These are phyloP conservation scores for Blastobotrys americana DNA, from an alignment of 805 yeast species.

Conservation along the genomic window DNA sequence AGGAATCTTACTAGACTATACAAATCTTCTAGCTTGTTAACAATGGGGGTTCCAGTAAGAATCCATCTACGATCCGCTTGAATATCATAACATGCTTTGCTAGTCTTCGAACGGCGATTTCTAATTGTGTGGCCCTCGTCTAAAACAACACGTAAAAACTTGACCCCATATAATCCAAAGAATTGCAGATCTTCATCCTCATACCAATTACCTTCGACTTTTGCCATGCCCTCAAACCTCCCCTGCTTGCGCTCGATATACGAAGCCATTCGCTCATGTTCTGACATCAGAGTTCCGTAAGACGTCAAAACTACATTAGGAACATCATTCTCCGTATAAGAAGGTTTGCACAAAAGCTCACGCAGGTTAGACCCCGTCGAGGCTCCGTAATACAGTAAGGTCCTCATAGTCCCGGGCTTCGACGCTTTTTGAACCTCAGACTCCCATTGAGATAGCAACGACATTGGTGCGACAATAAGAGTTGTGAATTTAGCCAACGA, in stretches of 20 bases:
- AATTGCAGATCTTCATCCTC: conserved; percentile 14
- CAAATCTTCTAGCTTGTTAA: conserved; percentile 79
- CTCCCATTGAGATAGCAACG: conserved; percentile 86
- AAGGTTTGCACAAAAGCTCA: conserved; percentile 39
- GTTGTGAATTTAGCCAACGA: conserved; percentile 58
- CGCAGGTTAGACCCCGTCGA: conserved; percentile 44
- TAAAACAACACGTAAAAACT: conserved; percentile 66
- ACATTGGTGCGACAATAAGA: conserved; percentile 81
- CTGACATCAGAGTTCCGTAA: conserved; percentile 79
- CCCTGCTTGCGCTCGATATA: conserved; percentile 5
- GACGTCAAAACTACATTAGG: conserved; percentile 76
- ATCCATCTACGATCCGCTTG: conserved; percentile 68
- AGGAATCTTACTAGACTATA: conserved; percentile 70
- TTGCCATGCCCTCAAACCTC: background rate
- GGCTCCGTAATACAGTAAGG: conserved; percentile 66
- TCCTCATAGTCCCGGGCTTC: conserved; percentile 19
- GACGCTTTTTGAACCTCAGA: conserved; percentile 59
- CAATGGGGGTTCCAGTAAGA: conserved; percentile 88
- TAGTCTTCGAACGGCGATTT: conserved; percentile 68
- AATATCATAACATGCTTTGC: conserved; percentile 69
- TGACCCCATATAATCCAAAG: conserved; percentile 59
- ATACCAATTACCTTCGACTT: conserved; percentile 6
- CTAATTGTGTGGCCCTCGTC: conserved; percentile 92
- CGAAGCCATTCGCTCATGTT: conserved; percentile 45
- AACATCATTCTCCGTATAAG: conserved; percentile 30